Evolutionary conservation across 139 green algal species (phyloP), one percentile per base, ranked within the genome.

Genomic region (Chlamydomonas incerta): DNA sequence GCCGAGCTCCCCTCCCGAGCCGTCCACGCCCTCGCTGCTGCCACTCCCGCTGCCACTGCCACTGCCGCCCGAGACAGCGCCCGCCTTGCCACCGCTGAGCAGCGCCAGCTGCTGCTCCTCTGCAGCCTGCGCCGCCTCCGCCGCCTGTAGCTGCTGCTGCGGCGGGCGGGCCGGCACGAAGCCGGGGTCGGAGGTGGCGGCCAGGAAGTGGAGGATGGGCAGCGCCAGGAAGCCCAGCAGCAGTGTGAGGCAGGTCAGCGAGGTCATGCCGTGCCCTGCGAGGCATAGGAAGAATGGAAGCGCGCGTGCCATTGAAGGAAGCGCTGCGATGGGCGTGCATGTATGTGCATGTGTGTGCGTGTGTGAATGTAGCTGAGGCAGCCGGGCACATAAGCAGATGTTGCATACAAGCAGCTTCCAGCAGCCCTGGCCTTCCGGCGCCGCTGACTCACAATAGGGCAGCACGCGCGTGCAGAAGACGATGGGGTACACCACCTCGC

Each of bases 401-500:
- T n/a, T n/a, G n/a, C n/a, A n/a, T n/a, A n/a, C n/a, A n/a, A n/a
- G n/a, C n/a, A n/a, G n/a, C n/a, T n/a, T n/a, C n/a, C n/a, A n/a
- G n/a, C n/a, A n/a, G n/a, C n/a, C n/a, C n/a, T n/a, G n/a, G n/a
- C 6, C 41, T 50, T 5, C 41, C 41, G 41, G 41, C 41, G 41
- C 41, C 41, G 41, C 41, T 8, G 41, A 8, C 41, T 50, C 41
- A 50, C 81, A 90, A 34, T 63, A 63, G 17, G 87, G 87, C 68
- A 85, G 50, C 26, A 88, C 62, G 31, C 28, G 77, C 50, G 24
- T 60, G 60, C 74, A 50, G 73, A 66, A 90, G 31, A 83, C 67
- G 55, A 60, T 60, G 55, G 82, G 57, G 68, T 85, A 85, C 24
- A 83, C 29, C 26, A 91, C 31, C 72, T 91, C 83, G 31, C 88